These are phyloP conservation scores for Salix exigua DNA, from an alignment of 345 rosid genomes.

Conservation along the genomic window DNA sequence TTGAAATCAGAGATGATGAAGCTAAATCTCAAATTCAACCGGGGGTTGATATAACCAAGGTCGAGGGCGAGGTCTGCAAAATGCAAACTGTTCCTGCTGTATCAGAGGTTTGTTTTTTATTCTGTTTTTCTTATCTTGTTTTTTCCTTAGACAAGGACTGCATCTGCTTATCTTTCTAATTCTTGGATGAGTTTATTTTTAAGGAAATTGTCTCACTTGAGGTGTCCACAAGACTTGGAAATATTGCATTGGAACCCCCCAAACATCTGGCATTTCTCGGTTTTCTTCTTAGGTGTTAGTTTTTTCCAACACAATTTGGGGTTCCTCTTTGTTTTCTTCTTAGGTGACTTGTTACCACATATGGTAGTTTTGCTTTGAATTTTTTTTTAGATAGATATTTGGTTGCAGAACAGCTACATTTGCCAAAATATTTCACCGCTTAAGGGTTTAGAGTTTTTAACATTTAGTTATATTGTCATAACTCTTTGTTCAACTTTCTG, in stretches of 20 bases:
- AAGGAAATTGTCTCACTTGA: neutral
- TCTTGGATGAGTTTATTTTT: neutral
- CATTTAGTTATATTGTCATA: neutral
- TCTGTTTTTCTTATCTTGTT: neutral
- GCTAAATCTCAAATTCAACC: constrained; percentile 6
- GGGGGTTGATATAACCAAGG: neutral
- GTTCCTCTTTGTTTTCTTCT: neutral
- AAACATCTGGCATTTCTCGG: neutral
- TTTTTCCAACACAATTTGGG: neutral
- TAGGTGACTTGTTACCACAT: neutral
- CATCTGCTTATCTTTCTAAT: neutral
- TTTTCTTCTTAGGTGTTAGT: neutral
- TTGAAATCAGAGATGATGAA: neutral
- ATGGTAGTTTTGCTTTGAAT: neutral
- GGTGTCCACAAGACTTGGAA: neutral
- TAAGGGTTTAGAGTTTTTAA: neutral
- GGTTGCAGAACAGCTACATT: neutral
- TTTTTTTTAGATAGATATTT: neutral
- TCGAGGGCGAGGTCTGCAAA: neutral
- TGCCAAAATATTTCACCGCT: neutral
- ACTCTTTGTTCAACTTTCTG: neutral
- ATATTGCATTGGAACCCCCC: neutral
- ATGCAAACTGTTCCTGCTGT: constrained; percentile 14
- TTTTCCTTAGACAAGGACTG: neutral
- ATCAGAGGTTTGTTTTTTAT: neutral